phyloP scores from a whole-genome alignment of 2,329 filamentous ascomycete genomes.

The Epichloe hybrida region DNA sequence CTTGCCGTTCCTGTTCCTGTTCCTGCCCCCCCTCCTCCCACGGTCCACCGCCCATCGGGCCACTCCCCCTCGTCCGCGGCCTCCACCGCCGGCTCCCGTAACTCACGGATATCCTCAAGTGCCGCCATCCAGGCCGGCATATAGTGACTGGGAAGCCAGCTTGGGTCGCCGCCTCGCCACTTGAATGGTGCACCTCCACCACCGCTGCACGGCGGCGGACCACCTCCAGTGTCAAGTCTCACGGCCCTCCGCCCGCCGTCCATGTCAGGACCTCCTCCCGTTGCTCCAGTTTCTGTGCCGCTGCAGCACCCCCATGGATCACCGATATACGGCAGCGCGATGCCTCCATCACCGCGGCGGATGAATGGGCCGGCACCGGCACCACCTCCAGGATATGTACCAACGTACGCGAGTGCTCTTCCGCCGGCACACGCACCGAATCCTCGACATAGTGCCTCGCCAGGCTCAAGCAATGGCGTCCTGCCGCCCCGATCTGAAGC shows the following conservation, averaged over 20 bases:
- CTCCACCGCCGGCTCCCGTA: conserved; percentile 5
- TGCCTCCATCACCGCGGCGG: conserved; percentile 36
- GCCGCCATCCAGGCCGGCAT: conserved; percentile 13
- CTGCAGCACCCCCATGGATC: conserved; percentile 24
- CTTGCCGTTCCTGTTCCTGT: conserved; percentile 4
- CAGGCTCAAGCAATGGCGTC: conserved; percentile 20
- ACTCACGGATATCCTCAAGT: conserved; percentile 16
- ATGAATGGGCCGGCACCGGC: conserved; percentile 28
- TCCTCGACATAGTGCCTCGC: conserved; percentile 16
- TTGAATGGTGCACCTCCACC: conserved; percentile 34
- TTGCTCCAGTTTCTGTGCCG: conserved; percentile 26
- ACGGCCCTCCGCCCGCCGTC: conserved; percentile 37
- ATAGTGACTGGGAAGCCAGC: conserved; percentile 38
- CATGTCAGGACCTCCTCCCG: conserved; percentile 26
- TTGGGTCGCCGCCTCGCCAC: conserved; percentile 33
- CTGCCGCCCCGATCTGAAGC: conserved; percentile 20
- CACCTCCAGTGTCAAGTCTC: conserved; percentile 19
- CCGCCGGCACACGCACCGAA: conserved; percentile 13
- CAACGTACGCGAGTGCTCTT: conserved; percentile 17
- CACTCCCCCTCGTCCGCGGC: conserved; percentile 12
- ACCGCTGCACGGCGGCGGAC: conserved; percentile 16
- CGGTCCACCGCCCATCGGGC: conserved; percentile 4
- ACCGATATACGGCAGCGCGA: conserved; percentile 26
- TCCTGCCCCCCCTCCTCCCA: conserved; percentile 12
- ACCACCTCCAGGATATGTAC: conserved; percentile 27